These are phyloP conservation scores for Achaetomium macrosporum DNA, from an alignment of 2,329 filamentous ascomycete genomes.

Conservation along the genomic window DNA sequence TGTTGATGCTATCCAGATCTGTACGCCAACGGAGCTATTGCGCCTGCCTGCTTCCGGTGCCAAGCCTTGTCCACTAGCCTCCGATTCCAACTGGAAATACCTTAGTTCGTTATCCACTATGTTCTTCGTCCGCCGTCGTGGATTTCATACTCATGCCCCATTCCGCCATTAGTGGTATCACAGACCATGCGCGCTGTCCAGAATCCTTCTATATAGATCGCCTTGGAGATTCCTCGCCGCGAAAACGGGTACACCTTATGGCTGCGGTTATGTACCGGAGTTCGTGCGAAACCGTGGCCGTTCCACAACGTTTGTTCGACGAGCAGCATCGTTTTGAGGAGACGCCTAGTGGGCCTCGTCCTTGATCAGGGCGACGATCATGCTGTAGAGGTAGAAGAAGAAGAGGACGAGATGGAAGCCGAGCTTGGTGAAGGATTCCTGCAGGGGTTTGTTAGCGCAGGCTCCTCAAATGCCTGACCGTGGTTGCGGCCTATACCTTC, in stretches of 20 bases:
- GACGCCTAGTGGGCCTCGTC: slow-evolving; percentile 75
- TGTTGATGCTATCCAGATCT: background rate
- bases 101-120: slow-evolving; percentile 11
- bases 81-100: background rate
- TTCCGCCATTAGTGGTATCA: slow-evolving; percentile 8
- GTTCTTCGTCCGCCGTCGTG: slow-evolving; percentile 6
- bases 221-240: background rate
- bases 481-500: slow-evolving; percentile 56
- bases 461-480: background rate
- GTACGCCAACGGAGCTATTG: background rate
- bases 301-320: background rate
- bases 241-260: background rate
- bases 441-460: slow-evolving; percentile 12
- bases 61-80: background rate
- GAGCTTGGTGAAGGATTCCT: slow-evolving; percentile 99
- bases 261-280: background rate
- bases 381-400: slow-evolving; percentile 99
- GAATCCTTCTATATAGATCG: slow-evolving; percentile 16
- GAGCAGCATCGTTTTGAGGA: background rate
- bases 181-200: slow-evolving; percentile 8
- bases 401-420: slow-evolving; percentile 99
- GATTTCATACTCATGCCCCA: slow-evolving; percentile 8
- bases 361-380: slow-evolving; percentile 93
- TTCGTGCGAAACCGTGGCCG: background rate
- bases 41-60: background rate